These are phyloP conservation scores for Ziziphus jujuba DNA, from an alignment of 306 rosid species.

Conservation along the genomic window DNA sequence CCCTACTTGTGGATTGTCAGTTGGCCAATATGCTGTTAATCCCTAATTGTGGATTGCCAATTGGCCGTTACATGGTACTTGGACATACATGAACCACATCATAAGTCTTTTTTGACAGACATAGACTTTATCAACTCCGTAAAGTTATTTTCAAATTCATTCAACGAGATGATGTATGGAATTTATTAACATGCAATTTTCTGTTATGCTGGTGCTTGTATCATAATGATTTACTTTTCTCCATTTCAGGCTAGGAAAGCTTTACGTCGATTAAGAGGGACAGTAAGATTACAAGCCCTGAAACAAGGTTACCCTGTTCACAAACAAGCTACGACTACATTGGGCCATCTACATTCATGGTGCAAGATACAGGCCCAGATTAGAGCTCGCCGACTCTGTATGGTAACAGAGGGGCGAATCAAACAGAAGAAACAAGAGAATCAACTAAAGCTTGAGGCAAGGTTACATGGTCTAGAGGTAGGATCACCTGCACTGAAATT, in stretches of 20 bases:
- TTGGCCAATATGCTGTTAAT: not conserved
- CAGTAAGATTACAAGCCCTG: conserved; percentile 57
- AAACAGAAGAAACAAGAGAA: conserved; percentile 76
- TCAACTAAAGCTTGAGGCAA: conserved; percentile 90
- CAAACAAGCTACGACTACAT: conserved; percentile 71
- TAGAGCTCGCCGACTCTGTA: conserved; percentile 74
- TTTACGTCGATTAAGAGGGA: conserved; percentile 68
- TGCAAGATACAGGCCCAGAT: conserved; percentile 73
- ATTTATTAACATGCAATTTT: too few species aligned
- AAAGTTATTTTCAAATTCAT: not conserved
- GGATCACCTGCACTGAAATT: conserved; percentile 13
- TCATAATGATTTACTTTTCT: conserved; percentile 21
- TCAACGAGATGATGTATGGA: too few species aligned
- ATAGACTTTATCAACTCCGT: too few species aligned
- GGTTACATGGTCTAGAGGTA: conserved; percentile 89
- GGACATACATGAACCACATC: not conserved
- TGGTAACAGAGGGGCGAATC: conserved; percentile 89
- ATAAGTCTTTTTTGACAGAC: not conserved
- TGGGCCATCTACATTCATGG: conserved; percentile 85
- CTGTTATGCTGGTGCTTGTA: not conserved
- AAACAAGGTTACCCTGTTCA: conserved; percentile 52
- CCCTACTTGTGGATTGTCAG: not conserved
- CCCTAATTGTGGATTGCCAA: too few species aligned
- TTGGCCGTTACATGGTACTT: not conserved
- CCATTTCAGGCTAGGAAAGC: conserved; percentile 74